Conservation (phyloP, 1,284 basidiomycete species). For the Boletellus dicymbophilus region DNA sequence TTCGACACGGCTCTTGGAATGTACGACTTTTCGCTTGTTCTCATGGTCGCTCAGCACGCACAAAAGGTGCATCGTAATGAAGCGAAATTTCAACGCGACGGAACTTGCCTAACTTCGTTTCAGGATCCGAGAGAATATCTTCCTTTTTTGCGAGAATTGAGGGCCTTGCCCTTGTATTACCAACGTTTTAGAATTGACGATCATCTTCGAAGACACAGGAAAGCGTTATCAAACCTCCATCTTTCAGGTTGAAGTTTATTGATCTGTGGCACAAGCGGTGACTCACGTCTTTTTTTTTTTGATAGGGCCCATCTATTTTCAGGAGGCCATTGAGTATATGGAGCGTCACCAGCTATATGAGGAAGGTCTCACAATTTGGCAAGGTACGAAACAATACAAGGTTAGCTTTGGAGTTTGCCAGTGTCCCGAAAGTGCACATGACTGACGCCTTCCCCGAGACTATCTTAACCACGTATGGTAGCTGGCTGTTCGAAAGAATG, state of each 20-base stretch:
- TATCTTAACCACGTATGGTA: conserved; percentile 83
- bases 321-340: conserved; percentile 81
- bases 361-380: conserved; percentile 75
- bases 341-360: conserved; percentile 81
- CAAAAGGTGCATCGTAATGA: conserved; percentile 69
- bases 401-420: conserved; percentile 46
- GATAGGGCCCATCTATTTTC: conserved; percentile 64
- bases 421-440: background rate
- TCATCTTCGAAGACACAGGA: conserved; percentile 77
- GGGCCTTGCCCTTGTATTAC: conserved; percentile 78
- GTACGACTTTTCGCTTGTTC: conserved; percentile 96
- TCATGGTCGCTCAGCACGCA: conserved; percentile 96
- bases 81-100: background rate
- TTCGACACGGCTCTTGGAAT: conserved; percentile 97
- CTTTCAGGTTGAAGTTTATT: conserved; percentile 59
- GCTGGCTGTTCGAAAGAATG: conserved; percentile 84
- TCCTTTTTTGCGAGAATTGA: conserved; percentile 91
- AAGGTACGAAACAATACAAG: conserved; percentile 58
- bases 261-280: background rate
- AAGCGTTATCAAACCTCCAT: conserved; percentile 77
- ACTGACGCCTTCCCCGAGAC: conserved; percentile 36
- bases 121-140: conserved; percentile 98
- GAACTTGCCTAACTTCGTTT: conserved; percentile 3
- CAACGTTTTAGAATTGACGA: conserved; percentile 95
- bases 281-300: conserved; percentile 6